Percentiles rank a stretch among this genome's conserved stretches.
phyloP scores from a whole-genome alignment of 176 grass and related monocot species.

The Oryza glumipatula region DNA sequence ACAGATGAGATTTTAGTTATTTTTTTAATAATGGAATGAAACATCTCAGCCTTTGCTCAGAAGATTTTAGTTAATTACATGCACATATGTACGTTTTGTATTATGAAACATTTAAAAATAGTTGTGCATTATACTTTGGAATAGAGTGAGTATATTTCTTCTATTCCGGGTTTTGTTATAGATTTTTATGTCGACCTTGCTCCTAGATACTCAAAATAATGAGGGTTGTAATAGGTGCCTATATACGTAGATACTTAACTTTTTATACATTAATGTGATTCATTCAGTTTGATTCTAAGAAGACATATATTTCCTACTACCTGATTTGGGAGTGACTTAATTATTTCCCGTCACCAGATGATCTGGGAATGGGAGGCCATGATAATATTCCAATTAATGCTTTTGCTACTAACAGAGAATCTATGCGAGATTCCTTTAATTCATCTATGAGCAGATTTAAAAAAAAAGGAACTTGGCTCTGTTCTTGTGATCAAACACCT shows the following conservation, averaged over 20 bases:
- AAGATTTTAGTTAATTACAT: no score
- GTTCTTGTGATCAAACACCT: conserved; percentile 15
- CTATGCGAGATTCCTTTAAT: not conserved
- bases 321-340: not conserved
- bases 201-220: not conserved
- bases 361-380: not conserved
- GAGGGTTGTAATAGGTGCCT: not conserved
- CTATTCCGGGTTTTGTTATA: not conserved
- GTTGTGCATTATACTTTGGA: no score
- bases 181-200: not conserved
- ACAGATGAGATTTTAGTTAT: no score
- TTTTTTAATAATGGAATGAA: no score
- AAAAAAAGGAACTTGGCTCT: not conserved
- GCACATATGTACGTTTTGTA: no score
- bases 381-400: not conserved
- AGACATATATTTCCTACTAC: not conserved
- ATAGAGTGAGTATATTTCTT: no score
- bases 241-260: not conserved
- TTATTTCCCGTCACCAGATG: not conserved
- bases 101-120: no score
- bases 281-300: not conserved
- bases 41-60: no score
- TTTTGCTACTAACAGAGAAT: not conserved
- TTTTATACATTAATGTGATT: not conserved
- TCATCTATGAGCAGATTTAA: not conserved